Evolutionary conservation across 2,329 filamentous ascomycete genomes (phyloP).

Genomic region (Paraconiothyrium sp.): DNA sequence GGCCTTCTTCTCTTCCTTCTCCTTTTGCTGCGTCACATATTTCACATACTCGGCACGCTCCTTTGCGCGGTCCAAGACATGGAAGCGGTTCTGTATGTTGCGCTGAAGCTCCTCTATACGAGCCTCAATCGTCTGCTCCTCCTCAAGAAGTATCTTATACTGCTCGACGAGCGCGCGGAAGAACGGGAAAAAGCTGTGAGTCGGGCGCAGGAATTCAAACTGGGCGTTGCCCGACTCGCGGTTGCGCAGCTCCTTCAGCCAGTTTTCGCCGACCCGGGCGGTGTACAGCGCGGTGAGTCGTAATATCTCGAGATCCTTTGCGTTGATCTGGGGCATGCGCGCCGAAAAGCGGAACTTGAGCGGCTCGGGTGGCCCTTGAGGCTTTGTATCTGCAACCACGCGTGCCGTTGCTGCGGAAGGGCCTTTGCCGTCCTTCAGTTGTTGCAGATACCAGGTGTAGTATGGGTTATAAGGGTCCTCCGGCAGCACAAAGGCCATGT

Average conservation of each 20-base stretch:
- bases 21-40: constrained; percentile 83
- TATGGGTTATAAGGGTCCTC: constrained; percentile 87
- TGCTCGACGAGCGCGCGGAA: constrained; percentile 93
- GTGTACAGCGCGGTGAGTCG: constrained; percentile 88
- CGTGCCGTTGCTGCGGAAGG: constrained; percentile 65
- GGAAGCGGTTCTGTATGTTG: constrained; percentile 81
- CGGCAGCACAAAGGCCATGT: constrained; percentile 84
- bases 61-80: constrained; percentile 81
- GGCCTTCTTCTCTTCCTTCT: constrained; percentile 86
- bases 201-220: constrained; percentile 94
- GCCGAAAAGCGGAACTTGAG: constrained; percentile 92
- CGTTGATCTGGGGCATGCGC: constrained; percentile 96
- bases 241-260: constrained; percentile 89
- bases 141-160: constrained; percentile 82
- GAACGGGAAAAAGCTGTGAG: constrained; percentile 96
- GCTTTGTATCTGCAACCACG: constrained; percentile 64
- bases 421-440: constrained; percentile 85
- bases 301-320: constrained; percentile 82
- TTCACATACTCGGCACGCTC: constrained; percentile 88
- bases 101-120: constrained; percentile 76
- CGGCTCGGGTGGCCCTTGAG: constrained; percentile 84
- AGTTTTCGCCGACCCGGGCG: constrained; percentile 89
- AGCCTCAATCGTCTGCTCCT: constrained; percentile 75
- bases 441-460: constrained; percentile 88
- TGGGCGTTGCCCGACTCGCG: constrained; percentile 90